phyloP scores from a whole-genome alignment of 1,284 basidiomycete species.

The Leccinum solheimii region DNA sequence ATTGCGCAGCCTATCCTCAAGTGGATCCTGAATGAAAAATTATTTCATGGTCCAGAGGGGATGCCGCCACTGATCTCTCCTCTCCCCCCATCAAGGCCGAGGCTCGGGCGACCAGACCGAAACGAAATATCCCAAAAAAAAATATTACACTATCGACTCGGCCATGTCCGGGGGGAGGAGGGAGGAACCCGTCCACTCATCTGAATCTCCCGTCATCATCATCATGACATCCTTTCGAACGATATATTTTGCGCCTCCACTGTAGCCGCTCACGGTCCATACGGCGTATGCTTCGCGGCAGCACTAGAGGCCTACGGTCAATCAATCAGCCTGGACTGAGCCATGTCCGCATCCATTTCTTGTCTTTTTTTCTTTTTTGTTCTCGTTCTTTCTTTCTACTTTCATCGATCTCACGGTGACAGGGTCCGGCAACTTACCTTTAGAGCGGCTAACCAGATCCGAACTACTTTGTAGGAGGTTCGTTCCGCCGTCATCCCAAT shows the following conservation, averaged over 20 bases:
- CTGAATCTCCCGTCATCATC: neutral
- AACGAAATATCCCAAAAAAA: neutral
- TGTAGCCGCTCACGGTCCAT: constrained; percentile 14
- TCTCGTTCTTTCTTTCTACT: neutral
- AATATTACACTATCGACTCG: constrained; percentile 4
- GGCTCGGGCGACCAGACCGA: neutral
- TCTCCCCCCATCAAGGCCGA: neutral
- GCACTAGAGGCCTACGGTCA: constrained; percentile 11
- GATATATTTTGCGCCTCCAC: neutral
- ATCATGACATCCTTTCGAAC: neutral
- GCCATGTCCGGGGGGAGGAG: neutral
- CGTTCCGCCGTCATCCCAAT: neutral
- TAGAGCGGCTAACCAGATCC: constrained; percentile 2
- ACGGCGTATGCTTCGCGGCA: constrained; percentile 28
- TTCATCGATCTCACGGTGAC: neutral
- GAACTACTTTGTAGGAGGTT: neutral
- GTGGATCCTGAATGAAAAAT: constrained; percentile 3
- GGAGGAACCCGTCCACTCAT: neutral
- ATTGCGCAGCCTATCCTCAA: constrained; percentile 2
- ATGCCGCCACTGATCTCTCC: neutral
- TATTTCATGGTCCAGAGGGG: constrained; percentile 2
- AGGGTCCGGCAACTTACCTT: constrained; percentile 12
- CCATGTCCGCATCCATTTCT: neutral
- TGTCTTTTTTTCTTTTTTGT: neutral
- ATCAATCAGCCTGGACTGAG: neutral